Evolutionary conservation across 805 yeast species (phyloP).

Genomic region (Ogataea philodendri): DNA sequence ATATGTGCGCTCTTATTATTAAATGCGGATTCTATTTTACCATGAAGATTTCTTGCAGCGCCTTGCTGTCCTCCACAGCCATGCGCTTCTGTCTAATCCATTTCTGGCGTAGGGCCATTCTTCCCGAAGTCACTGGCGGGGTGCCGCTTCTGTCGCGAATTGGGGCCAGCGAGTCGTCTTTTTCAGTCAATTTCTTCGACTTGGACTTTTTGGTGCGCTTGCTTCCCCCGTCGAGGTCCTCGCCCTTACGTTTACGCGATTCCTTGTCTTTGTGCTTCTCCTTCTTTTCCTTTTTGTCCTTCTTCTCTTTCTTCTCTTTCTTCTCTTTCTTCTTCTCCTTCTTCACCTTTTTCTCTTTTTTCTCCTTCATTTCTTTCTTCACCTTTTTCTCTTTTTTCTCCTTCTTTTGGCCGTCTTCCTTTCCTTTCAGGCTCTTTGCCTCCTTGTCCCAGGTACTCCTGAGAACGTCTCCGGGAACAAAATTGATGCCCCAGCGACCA

Average conservation of each 20-base stretch:
- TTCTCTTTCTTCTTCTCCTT: slow-evolving; percentile 25
- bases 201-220: slow-evolving; percentile 22
- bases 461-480: slow-evolving; percentile 80
- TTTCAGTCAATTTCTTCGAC: slow-evolving; percentile 32
- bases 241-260: slow-evolving; percentile 15
- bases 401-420: slow-evolving; percentile 23
- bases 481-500: slow-evolving; percentile 86
- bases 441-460: slow-evolving; percentile 80
- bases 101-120: slow-evolving; percentile 74
- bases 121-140: slow-evolving; percentile 43
- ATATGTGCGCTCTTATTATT: slow-evolving; percentile 9
- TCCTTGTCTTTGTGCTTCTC: slow-evolving; percentile 27
- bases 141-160: slow-evolving; percentile 24
- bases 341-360: slow-evolving; percentile 25
- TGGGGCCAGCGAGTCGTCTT: slow-evolving; percentile 43
- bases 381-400: slow-evolving; percentile 31
- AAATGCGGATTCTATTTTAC: slow-evolving; percentile 37
- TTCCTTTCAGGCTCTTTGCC: slow-evolving; percentile 34
- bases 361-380: slow-evolving; percentile 32
- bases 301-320: slow-evolving; percentile 29
- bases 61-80: slow-evolving; percentile 84
- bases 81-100: slow-evolving; percentile 91
- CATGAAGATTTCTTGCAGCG: slow-evolving; percentile 92
- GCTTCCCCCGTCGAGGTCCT: slow-evolving; percentile 17
- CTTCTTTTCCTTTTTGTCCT: slow-evolving; percentile 30